Percentiles rank a stretch among this genome's conserved stretches.
Conservation (phyloP, 2,329 filamentous ascomycete species). For the Diaporthe ilicicola region DNA sequence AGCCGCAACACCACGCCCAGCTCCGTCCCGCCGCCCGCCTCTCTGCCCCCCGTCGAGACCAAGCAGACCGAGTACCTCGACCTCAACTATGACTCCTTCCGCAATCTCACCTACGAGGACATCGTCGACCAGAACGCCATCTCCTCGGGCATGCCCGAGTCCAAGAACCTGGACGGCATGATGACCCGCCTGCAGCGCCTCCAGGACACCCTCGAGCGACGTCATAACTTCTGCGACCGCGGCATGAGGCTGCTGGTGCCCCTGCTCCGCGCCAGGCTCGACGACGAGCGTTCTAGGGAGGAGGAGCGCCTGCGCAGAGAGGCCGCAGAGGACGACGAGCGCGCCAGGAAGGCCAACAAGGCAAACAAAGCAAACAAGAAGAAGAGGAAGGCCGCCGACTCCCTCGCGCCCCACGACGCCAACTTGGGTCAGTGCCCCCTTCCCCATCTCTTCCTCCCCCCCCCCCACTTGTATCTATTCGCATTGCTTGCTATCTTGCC, state of each 20-base stretch:
- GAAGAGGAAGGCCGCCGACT: constrained; percentile 78
- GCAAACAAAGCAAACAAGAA: constrained; percentile 76
- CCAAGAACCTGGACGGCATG: constrained; percentile 70
- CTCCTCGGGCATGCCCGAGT: constrained; percentile 68
- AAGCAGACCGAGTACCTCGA: constrained; percentile 73
- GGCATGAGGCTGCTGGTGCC: constrained; percentile 76
- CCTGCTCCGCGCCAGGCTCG: constrained; percentile 69
- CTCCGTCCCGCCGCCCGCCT: constrained; percentile 58
- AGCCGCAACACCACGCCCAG: constrained; percentile 83
- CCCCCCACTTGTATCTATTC: neutral
- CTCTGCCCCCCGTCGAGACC: constrained; percentile 62
- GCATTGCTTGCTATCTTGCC: neutral
- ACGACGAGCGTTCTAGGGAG: constrained; percentile 60
- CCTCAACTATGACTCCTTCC: constrained; percentile 66
- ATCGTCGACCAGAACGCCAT: constrained; percentile 70
- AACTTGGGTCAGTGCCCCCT: constrained; percentile 43
- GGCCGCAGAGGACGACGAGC: constrained; percentile 55
- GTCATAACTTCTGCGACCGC: constrained; percentile 74
- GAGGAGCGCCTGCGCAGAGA: constrained; percentile 59
- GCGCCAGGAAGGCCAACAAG: constrained; percentile 53
- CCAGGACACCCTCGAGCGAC: constrained; percentile 71
- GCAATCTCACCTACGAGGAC: constrained; percentile 72
- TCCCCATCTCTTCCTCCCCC: neutral
- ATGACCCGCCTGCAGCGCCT: constrained; percentile 71
- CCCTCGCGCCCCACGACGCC: constrained; percentile 62